Conservation (phyloP, 371 early-diverging fungal species). For the Mortierella sp. region DNA sequence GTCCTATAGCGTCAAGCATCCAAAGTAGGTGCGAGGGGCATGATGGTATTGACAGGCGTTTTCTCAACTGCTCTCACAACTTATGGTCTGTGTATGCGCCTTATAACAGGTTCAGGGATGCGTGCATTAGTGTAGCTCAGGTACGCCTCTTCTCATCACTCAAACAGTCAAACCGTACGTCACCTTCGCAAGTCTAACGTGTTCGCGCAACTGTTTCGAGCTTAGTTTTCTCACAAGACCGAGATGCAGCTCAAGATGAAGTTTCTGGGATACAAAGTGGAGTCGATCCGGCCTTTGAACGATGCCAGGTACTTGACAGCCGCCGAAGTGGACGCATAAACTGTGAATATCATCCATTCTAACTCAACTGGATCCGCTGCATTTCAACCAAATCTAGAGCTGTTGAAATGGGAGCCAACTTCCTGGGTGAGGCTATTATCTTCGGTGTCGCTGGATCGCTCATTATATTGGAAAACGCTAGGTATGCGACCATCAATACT, state of each 20-base stretch:
- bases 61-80: neutral
- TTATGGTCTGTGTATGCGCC: neutral
- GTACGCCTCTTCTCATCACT: too few relatives aligned
- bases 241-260: slow-evolving; percentile 89
- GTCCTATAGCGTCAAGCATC: slow-evolving; percentile 75
- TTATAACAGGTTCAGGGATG: slow-evolving; percentile 67
- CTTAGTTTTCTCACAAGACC: slow-evolving; percentile 70
- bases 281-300: slow-evolving; percentile 86
- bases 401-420: slow-evolving; percentile 89
- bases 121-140: slow-evolving; percentile 89
- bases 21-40: slow-evolving; percentile 46
- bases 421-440: slow-evolving; percentile 87
- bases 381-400: slow-evolving; percentile 61
- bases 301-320: slow-evolving; percentile 69
- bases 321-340: neutral
- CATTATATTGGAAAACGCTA: slow-evolving; percentile 76
- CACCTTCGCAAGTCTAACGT: too few relatives aligned
- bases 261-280: slow-evolving; percentile 81
- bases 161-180: too few relatives aligned
- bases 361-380: too few relatives aligned
- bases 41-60: neutral
- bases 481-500: slow-evolving; percentile 42
- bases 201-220: neutral
- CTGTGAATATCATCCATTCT: neutral
- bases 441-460: slow-evolving; percentile 86